Base-by-base conservation (phyloP, 2,329 filamentous ascomycete genomes). In the Meredithiella fracta region DNA sequence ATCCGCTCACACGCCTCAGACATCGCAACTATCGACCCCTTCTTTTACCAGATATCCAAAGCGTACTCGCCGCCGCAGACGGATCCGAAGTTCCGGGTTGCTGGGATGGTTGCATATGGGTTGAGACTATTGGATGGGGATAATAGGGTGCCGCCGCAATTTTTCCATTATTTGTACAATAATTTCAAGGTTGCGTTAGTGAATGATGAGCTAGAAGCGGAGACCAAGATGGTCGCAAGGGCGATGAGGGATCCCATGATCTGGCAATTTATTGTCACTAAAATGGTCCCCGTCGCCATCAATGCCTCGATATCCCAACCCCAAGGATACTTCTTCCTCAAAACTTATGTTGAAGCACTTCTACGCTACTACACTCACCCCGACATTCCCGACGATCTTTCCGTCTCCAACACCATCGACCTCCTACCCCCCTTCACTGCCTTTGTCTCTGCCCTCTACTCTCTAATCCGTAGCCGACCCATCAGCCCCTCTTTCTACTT, bases 151-250 rank as follows among this genome's bases (percentile, higher is more conserved):
- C 65, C 65, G 4, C 69, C 73, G 17, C 71, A 73, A 54, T 68
- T 80, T 2, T 81, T 80, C 62, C 75, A 74, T 63, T 76, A 78
- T 57, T 67, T 81, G 1, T 74, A 73, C 62, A 76, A 76, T 60
- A 78, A 74, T 63, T 78, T 78, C 63, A 79, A 78, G 62, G 66
- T 74, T 54, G 74, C 76, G 0, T 63, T 80, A 2, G 69, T 70
- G 47, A 74, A 74, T 57, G 67, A 72, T 56, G 71, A 68, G 53
- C 67, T 79, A n/a, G 62, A 62, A 4, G 69, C 73, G 4, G 74
- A 79, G 61, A 64, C 68, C 26, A 61, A 57, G 3, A 71, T 79
- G 53, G 61, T 80, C 20, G 65, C 65, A 37, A 67, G 67, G 55
- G 74, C 73, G n/a, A 72, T 79, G 72, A 66, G 63, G n/a, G 54